Base-by-base conservation (phyloP, 2,329 filamentous ascomycete species). In the Orbilia brochopaga region DNA sequence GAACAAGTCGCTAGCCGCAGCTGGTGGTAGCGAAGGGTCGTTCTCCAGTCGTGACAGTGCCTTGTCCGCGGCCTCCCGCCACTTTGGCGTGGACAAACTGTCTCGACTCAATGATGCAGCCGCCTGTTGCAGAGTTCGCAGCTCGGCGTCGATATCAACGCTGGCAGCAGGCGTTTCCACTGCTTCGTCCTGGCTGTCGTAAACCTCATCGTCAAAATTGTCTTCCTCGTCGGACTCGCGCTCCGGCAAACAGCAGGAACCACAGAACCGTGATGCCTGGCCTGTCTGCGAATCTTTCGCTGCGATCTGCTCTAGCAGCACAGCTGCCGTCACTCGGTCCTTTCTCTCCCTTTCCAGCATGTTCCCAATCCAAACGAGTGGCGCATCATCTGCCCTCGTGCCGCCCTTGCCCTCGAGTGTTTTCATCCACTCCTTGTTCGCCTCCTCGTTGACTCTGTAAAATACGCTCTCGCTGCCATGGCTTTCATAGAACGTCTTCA, bases 271-370 rank as follows among this genome's bases (percentile, higher is more conserved):
- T 15, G 40, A 58, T 11, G 24, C 23, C 40, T 58, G 55, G 21
- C 24, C 23, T n/a, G 40, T 58, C 42, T 40, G 55, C 19, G 55
- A 32, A 42, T 56, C 53, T 24, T 37, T 56, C 21, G 53, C 53
- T 24, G 53, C 46, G 40, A 19, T 30, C 40, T 48, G 55, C 46
- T 58, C 55, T 32, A 58, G 55, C 42, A 58, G 37, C 21, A 32
- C 40, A 23, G 55, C 23, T 21, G 55, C 37, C n/a, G 55, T 46
- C 40, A 40, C 13, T 48, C 55, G 55, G 8, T 58, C 23, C 37
- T 58, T 58, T 23, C 55, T 46, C 30, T 60, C 55, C 55, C 35
- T 21, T n/a, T 60, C 42, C 17, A 60, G 23, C 56, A 60, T 27
- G 27, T 37, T 24, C 27, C 4, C 13, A 37, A 60, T 46, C 56